Base-by-base conservation (phyloP, 768 basidiomycete species). In the Mycena haematopus region DNA sequence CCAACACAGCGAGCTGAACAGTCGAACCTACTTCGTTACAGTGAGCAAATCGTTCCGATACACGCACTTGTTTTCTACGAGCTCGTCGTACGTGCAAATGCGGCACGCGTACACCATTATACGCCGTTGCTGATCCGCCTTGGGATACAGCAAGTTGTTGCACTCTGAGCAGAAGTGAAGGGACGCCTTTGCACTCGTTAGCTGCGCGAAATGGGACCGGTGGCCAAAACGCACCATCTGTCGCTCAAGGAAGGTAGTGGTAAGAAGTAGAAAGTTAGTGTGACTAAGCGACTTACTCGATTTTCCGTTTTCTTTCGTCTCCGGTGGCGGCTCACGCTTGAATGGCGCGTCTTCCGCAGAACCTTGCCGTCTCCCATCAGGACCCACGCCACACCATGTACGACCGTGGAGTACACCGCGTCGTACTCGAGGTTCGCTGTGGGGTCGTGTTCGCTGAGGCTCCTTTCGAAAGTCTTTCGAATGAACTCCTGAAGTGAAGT, bases 81-180 rank as follows among this genome's bases (percentile, higher is more conserved):
- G 85, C 76, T 97, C 94, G 66, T 92, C 88, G 74, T 91, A 93
- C 1, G 80, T 76, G 75, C 96, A 98, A 71, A 96, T 97, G 52
- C 95, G 85, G 73, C 96, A 98, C 2, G 90, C 90, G 68, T 95
- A 96, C 45, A 95, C 86, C 85, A 98, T 90, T 57, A 90, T 86
- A 49, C 90, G 84, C 50, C 95, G 88, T 64, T 89, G 83, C 58
- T 86, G 87, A 76, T 97, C 96, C 45, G 93, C 95, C 78, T 95
- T 89, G 22, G 95, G 95, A 74, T 96, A 96, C 55, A 97, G 82
- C 29, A 97, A 84, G 73, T 97, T 96, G 79, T 96, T 95, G 82
- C 95, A 96, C 81, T 96, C 95, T 40, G 87, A 89, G 71, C 95
- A 96, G 77, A 96, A 96, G 68, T 92, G 88, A 29, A 96, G 86